phyloP scores from a whole-genome alignment of 495 filamentous ascomycete species.

The Jackrogersella multiformis region DNA sequence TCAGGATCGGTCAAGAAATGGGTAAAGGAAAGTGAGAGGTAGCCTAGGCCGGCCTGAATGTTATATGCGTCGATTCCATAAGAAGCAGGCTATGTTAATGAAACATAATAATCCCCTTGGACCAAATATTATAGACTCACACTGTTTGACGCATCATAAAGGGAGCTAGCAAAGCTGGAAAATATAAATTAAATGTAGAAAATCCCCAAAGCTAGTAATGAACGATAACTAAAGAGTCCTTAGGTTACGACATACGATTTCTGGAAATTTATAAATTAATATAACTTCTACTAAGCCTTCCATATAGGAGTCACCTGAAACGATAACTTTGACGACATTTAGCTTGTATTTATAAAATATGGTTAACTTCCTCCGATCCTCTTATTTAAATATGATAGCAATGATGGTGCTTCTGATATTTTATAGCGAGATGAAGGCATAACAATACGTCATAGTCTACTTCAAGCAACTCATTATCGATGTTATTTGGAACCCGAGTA shows the following conservation, averaged over 20 bases:
- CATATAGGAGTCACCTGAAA: too few species aligned
- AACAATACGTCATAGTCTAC: neutral
- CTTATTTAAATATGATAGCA: neutral
- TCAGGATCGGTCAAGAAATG: too few species aligned
- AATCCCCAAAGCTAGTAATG: neutral
- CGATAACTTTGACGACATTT: neutral
- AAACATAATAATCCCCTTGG: too few species aligned
- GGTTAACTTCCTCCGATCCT: neutral
- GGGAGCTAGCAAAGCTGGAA: too few species aligned
- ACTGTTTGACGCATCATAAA: too few species aligned
- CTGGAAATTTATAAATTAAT: neutral
- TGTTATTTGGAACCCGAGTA: too few species aligned
- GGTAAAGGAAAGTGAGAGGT: too few species aligned
- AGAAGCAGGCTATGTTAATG: too few species aligned
- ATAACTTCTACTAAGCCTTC: neutral
- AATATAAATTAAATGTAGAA: too few species aligned
- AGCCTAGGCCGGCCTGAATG: too few species aligned
- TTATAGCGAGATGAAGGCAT: neutral
- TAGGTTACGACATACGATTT: neutral
- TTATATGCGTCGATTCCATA: too few species aligned
- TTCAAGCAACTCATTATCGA: neutral
- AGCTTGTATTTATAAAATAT: neutral
- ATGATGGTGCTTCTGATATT: neutral
- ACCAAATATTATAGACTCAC: too few species aligned
- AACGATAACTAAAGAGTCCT: neutral